Percentiles rank a stretch among this genome's conserved stretches.
Evolutionary conservation across 495 filamentous ascomycete species (phyloP).

Genomic region (Lasiosphaeris hirsuta): DNA sequence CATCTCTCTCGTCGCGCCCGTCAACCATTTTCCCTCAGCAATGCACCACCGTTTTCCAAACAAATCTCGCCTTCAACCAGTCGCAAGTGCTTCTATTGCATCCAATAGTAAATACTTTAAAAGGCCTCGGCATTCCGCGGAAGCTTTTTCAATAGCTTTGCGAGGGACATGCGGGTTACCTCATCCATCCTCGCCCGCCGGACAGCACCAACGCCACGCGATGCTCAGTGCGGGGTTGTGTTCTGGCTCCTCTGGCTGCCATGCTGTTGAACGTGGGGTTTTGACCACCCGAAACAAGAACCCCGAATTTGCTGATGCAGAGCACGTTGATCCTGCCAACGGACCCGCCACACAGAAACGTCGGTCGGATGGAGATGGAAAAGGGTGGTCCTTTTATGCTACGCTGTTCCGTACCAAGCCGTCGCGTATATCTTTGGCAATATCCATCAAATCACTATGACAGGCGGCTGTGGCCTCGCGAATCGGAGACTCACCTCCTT

Average conservation of each 20-base stretch:
- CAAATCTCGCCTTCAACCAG: no score
- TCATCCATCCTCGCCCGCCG: constrained; percentile 3
- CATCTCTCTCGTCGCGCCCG: no score
- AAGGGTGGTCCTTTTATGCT: neutral
- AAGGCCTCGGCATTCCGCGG: no score
- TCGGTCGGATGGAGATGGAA: neutral
- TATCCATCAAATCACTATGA: constrained; percentile 3
- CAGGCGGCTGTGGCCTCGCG: neutral
- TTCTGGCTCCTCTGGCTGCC: neutral
- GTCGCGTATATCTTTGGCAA: neutral
- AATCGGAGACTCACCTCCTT: constrained; percentile 10
- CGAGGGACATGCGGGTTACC: constrained; percentile 7
- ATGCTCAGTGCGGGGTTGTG: constrained; percentile 9
- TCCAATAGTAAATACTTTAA: no score
- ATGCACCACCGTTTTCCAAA: no score
- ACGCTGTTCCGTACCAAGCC: neutral
- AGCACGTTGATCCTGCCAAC: constrained; percentile 3
- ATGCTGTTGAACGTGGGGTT: constrained; percentile 4
- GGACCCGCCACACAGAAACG: constrained; percentile 5
- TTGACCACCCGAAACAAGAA: neutral
- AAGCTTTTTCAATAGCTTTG: no score
- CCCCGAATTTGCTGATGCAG: constrained; percentile 7
- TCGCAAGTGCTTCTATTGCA: no score
- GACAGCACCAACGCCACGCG: neutral
- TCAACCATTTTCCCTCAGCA: no score